Evolutionary conservation across 257 asterid genomes (phyloP).

Genomic region (Thymus quinquecostatus): DNA sequence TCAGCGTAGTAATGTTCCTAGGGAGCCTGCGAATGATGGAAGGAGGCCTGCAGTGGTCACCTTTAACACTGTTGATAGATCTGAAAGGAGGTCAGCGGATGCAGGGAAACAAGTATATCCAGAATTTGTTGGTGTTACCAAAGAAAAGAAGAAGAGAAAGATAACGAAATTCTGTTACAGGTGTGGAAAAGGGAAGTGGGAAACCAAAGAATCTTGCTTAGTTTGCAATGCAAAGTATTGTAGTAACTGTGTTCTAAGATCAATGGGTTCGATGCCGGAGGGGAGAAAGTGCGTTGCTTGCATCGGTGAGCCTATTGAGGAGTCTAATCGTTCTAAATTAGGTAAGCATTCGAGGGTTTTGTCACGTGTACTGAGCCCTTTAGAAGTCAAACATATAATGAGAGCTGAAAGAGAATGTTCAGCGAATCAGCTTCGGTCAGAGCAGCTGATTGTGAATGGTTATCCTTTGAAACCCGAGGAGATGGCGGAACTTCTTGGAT

Average conservation of each 20-base stretch:
- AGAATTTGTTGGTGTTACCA: slow-evolving; percentile 59
- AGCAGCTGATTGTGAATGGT: slow-evolving; percentile 78
- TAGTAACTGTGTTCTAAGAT: slow-evolving; percentile 82
- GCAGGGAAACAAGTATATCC: slow-evolving; percentile 58
- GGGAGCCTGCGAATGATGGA: slow-evolving; percentile 43
- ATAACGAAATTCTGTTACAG: slow-evolving; percentile 63
- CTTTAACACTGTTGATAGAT: slow-evolving; percentile 64
- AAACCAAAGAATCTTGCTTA: slow-evolving; percentile 69
- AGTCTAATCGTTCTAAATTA: slow-evolving; percentile 62
- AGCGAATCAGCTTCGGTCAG: slow-evolving; percentile 89
- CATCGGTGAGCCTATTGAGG: slow-evolving; percentile 80
- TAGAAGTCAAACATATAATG: slow-evolving; percentile 87
- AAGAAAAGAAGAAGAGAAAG: slow-evolving; percentile 66
- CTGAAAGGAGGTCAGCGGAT: slow-evolving; percentile 53
- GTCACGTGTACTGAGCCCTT: slow-evolving; percentile 76
- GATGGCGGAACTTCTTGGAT: slow-evolving; percentile 76
- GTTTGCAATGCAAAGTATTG: slow-evolving; percentile 82
- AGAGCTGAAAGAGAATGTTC: slow-evolving; percentile 83
- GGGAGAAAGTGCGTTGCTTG: slow-evolving; percentile 92
- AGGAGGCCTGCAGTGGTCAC: slow-evolving; percentile 72
- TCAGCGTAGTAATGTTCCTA: slow-evolving; percentile 34
- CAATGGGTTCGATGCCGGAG: slow-evolving; percentile 97
- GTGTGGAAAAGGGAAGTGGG: slow-evolving; percentile 91
- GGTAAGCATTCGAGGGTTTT: slow-evolving; percentile 77
- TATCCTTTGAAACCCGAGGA: slow-evolving; percentile 77